These are phyloP conservation scores for Vickermania spadyakhi DNA, from an alignment of 208 protist species.

Conservation along the genomic window DNA sequence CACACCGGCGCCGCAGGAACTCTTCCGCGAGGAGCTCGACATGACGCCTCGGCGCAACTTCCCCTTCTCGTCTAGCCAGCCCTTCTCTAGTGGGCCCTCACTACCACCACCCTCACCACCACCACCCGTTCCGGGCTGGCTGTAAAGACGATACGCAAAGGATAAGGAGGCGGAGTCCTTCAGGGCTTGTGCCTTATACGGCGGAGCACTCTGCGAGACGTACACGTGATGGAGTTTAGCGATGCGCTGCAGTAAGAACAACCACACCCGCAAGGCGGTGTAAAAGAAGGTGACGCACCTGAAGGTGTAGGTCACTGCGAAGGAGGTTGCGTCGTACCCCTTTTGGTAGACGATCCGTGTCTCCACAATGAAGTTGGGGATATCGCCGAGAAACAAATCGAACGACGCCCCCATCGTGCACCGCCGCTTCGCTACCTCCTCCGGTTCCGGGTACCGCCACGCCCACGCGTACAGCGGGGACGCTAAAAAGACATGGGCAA, in stretches of 20 bases:
- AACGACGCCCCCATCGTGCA: slow-evolving; percentile 67
- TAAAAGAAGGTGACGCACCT: slow-evolving; percentile 68
- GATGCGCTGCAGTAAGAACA: slow-evolving; percentile 48
- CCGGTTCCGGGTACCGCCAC: slow-evolving; percentile 79
- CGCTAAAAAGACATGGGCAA: slow-evolving; percentile 56
- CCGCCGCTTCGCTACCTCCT: slow-evolving; percentile 75
- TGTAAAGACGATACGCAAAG: not conserved
- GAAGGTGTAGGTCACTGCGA: slow-evolving; percentile 58
- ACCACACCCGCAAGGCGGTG: slow-evolving; percentile 72
- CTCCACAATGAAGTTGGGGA: slow-evolving; percentile 75
- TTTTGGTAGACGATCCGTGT: slow-evolving; percentile 62
- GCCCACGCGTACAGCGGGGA: slow-evolving; percentile 90
- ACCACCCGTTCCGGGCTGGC: no score
- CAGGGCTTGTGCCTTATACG: not conserved
- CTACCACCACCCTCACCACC: no score
- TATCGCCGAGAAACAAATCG: slow-evolving; percentile 72
- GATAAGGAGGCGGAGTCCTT: not conserved
- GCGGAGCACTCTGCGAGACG: not conserved
- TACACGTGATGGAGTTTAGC: not conserved
- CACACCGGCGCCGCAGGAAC: no score
- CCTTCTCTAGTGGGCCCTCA: no score
- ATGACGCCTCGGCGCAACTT: no score
- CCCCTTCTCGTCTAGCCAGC: no score
- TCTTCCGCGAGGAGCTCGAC: no score
- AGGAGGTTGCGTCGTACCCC: slow-evolving; percentile 37